Evolutionary conservation across 257 asterid genomes (phyloP).

Genomic region (Rhazya stricta): DNA sequence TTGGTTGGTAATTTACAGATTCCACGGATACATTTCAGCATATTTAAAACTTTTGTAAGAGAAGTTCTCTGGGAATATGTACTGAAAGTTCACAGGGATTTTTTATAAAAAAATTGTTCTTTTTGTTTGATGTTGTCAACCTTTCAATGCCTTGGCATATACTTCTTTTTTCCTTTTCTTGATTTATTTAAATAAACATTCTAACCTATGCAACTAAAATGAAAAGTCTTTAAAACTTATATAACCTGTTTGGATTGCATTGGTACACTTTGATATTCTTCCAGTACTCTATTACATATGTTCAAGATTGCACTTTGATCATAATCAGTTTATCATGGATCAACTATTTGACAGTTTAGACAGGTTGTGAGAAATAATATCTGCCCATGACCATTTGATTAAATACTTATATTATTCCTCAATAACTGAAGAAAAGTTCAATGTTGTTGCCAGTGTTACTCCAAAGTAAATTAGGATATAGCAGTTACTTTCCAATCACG

Average conservation of each 20-base stretch:
- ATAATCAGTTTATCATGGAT: not conserved
- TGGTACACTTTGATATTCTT: not conserved
- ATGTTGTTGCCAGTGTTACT: not conserved
- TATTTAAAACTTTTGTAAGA: not conserved
- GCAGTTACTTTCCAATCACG: not conserved
- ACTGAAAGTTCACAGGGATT: not conserved
- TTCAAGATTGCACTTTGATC: not conserved
- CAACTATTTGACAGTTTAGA: not conserved
- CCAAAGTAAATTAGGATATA: not conserved
- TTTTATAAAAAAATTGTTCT: not conserved
- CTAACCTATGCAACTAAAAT: not conserved
- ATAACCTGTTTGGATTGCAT: not conserved
- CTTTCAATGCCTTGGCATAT: not conserved
- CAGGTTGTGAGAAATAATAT: not conserved
- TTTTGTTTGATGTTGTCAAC: slow-evolving; percentile 4
- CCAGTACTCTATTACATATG: not conserved
- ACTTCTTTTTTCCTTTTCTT: too few species aligned
- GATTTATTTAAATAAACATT: not conserved
- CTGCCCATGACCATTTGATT: not conserved
- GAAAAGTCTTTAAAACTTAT: not conserved
- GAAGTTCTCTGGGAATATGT: not conserved
- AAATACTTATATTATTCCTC: not conserved
- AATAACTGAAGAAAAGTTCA: not conserved
- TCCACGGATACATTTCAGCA: not conserved
- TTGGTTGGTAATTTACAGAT: not conserved